phyloP scores from a whole-genome alignment of 441 rosid species.

The Manihot esculenta region DNA sequence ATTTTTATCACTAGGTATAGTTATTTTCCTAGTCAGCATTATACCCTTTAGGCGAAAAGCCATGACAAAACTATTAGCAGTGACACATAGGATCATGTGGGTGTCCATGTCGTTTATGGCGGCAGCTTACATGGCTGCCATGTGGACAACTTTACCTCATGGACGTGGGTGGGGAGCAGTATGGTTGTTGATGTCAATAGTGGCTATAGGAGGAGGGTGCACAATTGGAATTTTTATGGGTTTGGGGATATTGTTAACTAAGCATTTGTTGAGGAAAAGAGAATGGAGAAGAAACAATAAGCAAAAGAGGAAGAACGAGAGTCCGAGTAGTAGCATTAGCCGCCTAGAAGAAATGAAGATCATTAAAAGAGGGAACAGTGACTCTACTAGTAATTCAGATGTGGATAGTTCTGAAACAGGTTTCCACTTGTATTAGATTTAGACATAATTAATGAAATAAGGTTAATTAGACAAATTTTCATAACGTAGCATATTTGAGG shows the following conservation, averaged over 20 bases:
- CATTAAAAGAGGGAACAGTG: slow-evolving; percentile 23
- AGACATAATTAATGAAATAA: too few species aligned
- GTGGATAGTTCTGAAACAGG: slow-evolving; percentile 45
- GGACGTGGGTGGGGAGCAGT: slow-evolving; percentile 21
- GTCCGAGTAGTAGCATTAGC: slow-evolving; percentile 37
- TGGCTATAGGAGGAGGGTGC: slow-evolving; percentile 43
- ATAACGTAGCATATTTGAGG: too few species aligned
- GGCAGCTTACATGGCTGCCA: slow-evolving; percentile 43
- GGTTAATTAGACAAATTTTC: too few species aligned
- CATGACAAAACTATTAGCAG: slow-evolving; percentile 37
- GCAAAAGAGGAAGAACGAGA: slow-evolving; percentile 18
- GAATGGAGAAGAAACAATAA: slow-evolving; percentile 33
- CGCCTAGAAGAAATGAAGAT: slow-evolving; percentile 37
- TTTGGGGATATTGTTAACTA: slow-evolving; percentile 33
- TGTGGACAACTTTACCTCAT: slow-evolving; percentile 48
- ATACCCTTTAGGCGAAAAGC: slow-evolving; percentile 51
- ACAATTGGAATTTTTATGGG: slow-evolving; percentile 34
- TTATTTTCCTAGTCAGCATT: slow-evolving; percentile 50
- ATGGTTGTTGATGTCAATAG: slow-evolving; percentile 40
- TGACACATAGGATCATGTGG: slow-evolving; percentile 61
- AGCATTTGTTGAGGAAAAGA: slow-evolving; percentile 45
- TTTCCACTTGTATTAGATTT: slow-evolving; percentile 34
- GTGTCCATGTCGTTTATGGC: slow-evolving; percentile 53
- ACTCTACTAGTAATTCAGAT: slow-evolving; percentile 38
- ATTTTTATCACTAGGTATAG: slow-evolving; percentile 46